Evolutionary conservation across 805 yeast genomes (phyloP), one percentile per base, ranked within the genome.

Genomic region (Sugiyamaella smithiae): DNA sequence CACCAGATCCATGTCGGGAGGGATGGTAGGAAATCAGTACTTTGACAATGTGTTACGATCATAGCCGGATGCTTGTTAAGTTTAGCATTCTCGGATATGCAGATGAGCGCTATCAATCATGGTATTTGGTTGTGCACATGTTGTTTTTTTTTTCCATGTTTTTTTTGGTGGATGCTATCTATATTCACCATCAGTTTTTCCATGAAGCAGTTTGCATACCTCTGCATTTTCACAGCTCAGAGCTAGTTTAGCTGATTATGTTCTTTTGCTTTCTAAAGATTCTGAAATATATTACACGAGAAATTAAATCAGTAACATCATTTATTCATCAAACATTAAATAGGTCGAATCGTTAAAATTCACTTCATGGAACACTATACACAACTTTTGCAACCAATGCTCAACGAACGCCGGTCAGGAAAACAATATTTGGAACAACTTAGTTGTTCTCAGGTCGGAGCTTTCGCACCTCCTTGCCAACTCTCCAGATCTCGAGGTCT

Each of bases 381-480:
- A 52, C 52, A 44, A 32, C 40, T 46, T 50, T 45, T 37, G 32
- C 45, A 40, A 37, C 46, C 48, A 46, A 50, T 47, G 50, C 48
- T 42, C 50, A 45, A 41, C 43, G 43, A 40, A 38, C 43, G 46
- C 29, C 31, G 29, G 43, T 25, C 16, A 40, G 28, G 8, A 23
- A 11, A n/a, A 19, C 4, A 12, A 9, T 14, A 12, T 20, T 3
- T 14, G 8, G 24, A 17, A 14, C 29, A 22, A 26, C 33, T 55
- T 86, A 90, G 73, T 85, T 82, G 93, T 93, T 91, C 80, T 93
- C 99, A 67, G 99, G 99, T 78, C 99, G 90, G 73, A 93, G 84
- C 78, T 93, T 93, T 84, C 99, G 91, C 62, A 93, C 99, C 81
- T 93, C 98, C 81, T 91, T 91, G 70, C 99, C 99, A 64, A 93